Conservation (phyloP, 768 basidiomycete species). For the Pulveroboletus sp. region DNA sequence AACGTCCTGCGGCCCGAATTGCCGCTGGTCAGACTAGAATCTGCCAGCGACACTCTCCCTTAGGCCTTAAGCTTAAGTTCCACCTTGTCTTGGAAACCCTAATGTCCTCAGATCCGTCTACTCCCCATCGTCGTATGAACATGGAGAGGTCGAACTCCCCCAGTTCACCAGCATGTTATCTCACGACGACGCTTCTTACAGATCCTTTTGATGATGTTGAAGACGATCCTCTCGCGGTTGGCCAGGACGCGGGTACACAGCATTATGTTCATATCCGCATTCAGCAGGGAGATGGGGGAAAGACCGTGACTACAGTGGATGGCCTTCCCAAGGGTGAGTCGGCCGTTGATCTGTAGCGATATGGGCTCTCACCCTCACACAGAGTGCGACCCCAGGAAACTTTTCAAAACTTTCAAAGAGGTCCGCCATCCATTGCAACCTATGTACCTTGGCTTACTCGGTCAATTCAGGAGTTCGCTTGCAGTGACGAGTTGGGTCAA, state of each 20-base stretch:
- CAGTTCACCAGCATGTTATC: background rate
- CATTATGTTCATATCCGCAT: constrained; percentile 95
- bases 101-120: constrained; percentile 44
- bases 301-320: constrained; percentile 96
- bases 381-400: constrained; percentile 98
- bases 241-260: constrained; percentile 72
- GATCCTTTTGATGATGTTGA: constrained; percentile 98
- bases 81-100: constrained; percentile 40
- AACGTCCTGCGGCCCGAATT: too few species aligned
- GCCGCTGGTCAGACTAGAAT: too few species aligned
- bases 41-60: too few species aligned
- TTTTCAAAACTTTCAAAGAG: constrained; percentile 99
- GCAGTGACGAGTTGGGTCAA: constrained; percentile 96
- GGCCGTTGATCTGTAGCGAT: constrained; percentile 6
- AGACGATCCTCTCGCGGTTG: constrained; percentile 75
- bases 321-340: constrained; percentile 83
- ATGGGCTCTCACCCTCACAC: constrained; percentile 15
- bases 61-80: too few species aligned
- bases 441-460: constrained; percentile 7
- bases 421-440: constrained; percentile 32
- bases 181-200: constrained; percentile 32
- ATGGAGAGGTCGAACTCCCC: constrained; percentile 84
- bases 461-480: constrained; percentile 81
- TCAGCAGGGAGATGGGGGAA: constrained; percentile 98
- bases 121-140: constrained; percentile 79